Conservation (phyloP, 2,329 filamentous ascomycete species). For the Chalaropsis ovoidea region DNA sequence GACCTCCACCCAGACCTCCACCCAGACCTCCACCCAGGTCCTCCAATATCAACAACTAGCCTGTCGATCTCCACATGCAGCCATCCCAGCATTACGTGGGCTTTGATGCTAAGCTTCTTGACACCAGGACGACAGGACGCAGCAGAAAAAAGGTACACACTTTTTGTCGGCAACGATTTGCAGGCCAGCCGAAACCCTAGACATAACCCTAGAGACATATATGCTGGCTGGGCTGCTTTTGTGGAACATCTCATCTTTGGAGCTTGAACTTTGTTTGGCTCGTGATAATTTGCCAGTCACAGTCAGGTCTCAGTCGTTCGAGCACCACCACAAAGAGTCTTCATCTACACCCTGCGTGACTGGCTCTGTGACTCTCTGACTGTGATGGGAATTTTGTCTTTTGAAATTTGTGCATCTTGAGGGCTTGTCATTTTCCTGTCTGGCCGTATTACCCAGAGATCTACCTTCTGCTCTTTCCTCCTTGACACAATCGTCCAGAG, state of each 20-base stretch:
- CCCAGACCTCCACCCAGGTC: not conserved
- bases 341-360: no score
- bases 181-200: not conserved
- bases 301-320: no score
- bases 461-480: not conserved
- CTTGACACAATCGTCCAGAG: constrained; percentile 8
- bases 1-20: no score
- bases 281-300: no score
- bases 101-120: not conserved
- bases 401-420: not conserved
- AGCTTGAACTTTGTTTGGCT: no score
- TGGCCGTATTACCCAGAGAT: constrained; percentile 1
- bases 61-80: not conserved
- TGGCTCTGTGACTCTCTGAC: not conserved
- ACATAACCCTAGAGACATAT: not conserved
- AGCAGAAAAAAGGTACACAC: not conserved
- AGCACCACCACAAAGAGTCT: no score
- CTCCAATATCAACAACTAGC: not conserved
- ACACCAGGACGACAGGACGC: not conserved
- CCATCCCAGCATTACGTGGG: not conserved
- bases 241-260: not conserved
- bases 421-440: not conserved
- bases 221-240: not conserved
- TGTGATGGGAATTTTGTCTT: not conserved
- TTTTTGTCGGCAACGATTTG: no score